These are phyloP conservation scores for Hypoxylon rickii DNA, from an alignment of 495 filamentous ascomycete species.

Conservation along the genomic window DNA sequence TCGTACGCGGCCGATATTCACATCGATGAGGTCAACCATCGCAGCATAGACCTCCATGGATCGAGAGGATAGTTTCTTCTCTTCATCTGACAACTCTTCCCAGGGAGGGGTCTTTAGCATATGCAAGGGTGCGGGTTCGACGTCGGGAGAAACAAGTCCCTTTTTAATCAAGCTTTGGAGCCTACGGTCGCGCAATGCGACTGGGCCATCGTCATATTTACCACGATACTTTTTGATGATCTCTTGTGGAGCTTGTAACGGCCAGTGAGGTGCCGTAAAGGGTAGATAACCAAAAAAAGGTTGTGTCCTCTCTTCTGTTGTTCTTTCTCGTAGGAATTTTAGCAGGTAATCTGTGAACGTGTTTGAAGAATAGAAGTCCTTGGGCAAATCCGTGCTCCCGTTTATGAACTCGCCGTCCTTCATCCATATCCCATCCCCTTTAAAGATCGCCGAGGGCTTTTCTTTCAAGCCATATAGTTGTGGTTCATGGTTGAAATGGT, in stretches of 20 bases:
- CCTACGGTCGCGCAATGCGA: conserved; percentile 56
- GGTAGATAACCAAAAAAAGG: conserved; percentile 67
- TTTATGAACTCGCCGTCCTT: conserved; percentile 26
- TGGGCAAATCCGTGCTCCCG: conserved; percentile 40
- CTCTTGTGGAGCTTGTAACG: conserved; percentile 59
- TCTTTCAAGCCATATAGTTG: conserved; percentile 43
- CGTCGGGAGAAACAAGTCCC: conserved; percentile 56
- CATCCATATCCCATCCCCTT: conserved; percentile 36
- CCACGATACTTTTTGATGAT: conserved; percentile 58
- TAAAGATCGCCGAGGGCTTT: conserved; percentile 54
- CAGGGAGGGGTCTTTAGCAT: conserved; percentile 59
- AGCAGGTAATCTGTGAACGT: conserved; percentile 59
- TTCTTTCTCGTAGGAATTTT: conserved; percentile 58
- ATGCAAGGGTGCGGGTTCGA: conserved; percentile 58
- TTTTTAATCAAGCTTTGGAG: conserved; percentile 56
- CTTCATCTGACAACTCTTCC: conserved; percentile 54
- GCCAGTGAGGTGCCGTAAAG: conserved; percentile 67
- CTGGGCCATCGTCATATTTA: conserved; percentile 60
- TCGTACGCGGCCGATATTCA: conserved; percentile 63
- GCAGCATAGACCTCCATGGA: conserved; percentile 66
- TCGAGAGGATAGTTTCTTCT: conserved; percentile 56
- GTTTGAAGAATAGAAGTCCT: conserved; percentile 61
- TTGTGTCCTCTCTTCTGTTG: conserved; percentile 48
- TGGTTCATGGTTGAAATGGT: conserved; percentile 65
- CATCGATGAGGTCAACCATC: conserved; percentile 67